Conservation (phyloP, 225 moss, liverwort and hornwort species). For the Neckera pumila region DNA sequence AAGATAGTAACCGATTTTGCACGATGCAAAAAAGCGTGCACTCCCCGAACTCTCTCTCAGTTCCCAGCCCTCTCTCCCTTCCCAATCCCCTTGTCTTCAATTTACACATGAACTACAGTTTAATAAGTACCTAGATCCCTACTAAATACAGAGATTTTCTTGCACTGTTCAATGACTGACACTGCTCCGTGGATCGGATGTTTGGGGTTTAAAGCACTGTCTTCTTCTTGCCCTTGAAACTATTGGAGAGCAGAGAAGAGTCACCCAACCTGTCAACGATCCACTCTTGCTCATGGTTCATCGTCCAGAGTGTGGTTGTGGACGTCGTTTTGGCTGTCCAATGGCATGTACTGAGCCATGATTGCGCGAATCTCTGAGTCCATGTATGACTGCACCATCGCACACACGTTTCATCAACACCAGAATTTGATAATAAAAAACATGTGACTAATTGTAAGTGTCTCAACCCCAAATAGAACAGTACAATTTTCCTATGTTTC, state of each 20-base stretch:
- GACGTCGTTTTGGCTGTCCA: slow-evolving; percentile 46
- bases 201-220: background rate
- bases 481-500: background rate
- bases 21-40: slow-evolving; percentile 40
- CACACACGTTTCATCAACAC: background rate
- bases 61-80: background rate
- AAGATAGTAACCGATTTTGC: slow-evolving; percentile 19
- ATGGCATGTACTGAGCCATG: slow-evolving; percentile 56
- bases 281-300: slow-evolving; percentile 9
- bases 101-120: slow-evolving; percentile 25
- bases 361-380: slow-evolving; percentile 54
- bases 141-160: slow-evolving; percentile 16
- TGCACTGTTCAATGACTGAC: background rate
- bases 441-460: background rate
- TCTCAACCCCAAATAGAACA: background rate
- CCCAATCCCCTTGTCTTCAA: background rate
- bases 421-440: background rate
- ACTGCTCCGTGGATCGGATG: background rate
- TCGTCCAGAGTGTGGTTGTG: slow-evolving; percentile 29
- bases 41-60: slow-evolving; percentile 12
- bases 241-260: background rate
- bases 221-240: background rate
- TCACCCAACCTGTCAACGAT: background rate
- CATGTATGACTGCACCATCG: slow-evolving; percentile 42
- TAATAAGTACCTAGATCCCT: background rate